A percentile compares a stretch with the other conserved stretches of the same genome.
These are phyloP conservation scores for Trametes cubensis DNA, from an alignment of 768 basidiomycete genomes.

Conservation along the genomic window DNA sequence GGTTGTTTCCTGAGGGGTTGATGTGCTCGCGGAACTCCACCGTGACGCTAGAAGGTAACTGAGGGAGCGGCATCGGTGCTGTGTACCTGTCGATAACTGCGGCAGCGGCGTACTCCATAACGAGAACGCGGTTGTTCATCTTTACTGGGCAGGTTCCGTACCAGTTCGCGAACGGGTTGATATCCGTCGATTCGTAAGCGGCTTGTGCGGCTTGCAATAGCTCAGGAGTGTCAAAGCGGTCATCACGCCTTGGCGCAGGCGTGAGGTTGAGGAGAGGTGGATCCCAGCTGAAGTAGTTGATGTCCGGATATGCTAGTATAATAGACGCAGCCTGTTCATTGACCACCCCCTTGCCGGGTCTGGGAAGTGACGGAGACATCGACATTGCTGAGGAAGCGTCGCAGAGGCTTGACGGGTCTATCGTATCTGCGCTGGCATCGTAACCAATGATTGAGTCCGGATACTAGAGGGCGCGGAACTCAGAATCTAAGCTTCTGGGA, in stretches of 20 bases:
- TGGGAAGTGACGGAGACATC: not conserved
- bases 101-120: too few species aligned
- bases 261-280: not conserved
- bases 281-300: not conserved
- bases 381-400: not conserved
- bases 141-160: not conserved
- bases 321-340: not conserved
- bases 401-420: not conserved
- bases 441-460: not conserved
- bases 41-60: not conserved
- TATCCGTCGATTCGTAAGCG: not conserved
- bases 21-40: constrained; percentile 3
- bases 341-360: not conserved
- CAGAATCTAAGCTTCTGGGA: not conserved
- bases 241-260: not conserved
- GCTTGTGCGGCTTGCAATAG: not conserved
- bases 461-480: not conserved
- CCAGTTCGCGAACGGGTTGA: not conserved
- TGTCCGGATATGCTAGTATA: not conserved
- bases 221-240: not conserved
- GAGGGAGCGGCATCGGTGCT: not conserved
- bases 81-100: not conserved
- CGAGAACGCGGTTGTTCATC: not conserved
- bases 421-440: not conserved
- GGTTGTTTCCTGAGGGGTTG: not conserved